Conservation (phyloP, 2,329 filamentous ascomycete genomes). For the Colletotrichum sp. region DNA sequence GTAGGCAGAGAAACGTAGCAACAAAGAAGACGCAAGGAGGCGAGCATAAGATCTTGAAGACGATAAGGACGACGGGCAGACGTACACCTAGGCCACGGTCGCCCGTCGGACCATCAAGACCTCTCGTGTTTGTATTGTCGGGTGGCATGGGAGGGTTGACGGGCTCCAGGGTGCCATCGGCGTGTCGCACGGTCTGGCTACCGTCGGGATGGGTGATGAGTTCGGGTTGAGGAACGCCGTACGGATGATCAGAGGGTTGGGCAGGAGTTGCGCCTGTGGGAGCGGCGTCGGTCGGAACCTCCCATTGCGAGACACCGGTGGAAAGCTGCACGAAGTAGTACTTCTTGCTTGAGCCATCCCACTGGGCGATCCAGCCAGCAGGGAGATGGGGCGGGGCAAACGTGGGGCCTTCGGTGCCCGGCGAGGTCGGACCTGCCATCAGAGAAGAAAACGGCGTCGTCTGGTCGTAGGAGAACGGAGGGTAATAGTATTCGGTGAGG, state of each 20-base stretch:
- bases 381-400: conserved; percentile 66
- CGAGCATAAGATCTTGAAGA: conserved; percentile 8
- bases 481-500: not conserved
- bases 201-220: conserved; percentile 69
- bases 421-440: conserved; percentile 65
- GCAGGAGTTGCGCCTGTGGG: conserved; percentile 66
- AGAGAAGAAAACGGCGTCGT: not conserved
- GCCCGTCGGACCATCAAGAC: conserved; percentile 55
- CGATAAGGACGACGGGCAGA: conserved; percentile 24
- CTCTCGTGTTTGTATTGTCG: conserved; percentile 54
- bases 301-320: conserved; percentile 76
- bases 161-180: conserved; percentile 67
- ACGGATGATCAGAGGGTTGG: conserved; percentile 63
- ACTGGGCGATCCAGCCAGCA: conserved; percentile 73
- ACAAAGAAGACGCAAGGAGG: not conserved
- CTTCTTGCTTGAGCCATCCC: conserved; percentile 68
- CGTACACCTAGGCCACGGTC: conserved; percentile 72
- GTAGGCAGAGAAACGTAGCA: not conserved
- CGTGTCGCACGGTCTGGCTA: conserved; percentile 63
- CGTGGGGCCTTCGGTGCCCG: conserved; percentile 63
- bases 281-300: conserved; percentile 69
- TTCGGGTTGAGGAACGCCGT: conserved; percentile 60
- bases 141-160: conserved; percentile 53
- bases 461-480: not conserved
- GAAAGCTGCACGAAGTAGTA: conserved; percentile 77